Evolutionary conservation across 768 basidiomycete species (phyloP).

Genomic region (Leccinum imitatum): DNA sequence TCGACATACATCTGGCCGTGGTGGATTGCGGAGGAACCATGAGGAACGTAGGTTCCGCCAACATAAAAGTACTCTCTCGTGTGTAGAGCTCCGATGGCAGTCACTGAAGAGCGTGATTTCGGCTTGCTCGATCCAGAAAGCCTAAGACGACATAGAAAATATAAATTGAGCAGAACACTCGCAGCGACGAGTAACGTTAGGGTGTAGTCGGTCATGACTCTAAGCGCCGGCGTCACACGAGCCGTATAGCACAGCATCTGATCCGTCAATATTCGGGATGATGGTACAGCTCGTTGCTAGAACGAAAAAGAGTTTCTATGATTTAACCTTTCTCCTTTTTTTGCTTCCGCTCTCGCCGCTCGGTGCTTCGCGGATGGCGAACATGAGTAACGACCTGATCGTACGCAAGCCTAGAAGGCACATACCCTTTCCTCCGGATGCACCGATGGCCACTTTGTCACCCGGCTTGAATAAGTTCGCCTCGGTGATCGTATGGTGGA

Average conservation of each 20-base stretch:
- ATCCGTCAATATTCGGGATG: neutral
- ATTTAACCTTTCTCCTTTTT: conserved; percentile 32
- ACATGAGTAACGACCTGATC: conserved; percentile 3
- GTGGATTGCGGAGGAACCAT: conserved; percentile 38
- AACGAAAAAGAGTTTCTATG: neutral
- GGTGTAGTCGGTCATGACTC: neutral
- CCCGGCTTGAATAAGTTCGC: conserved; percentile 82
- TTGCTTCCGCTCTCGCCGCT: conserved; percentile 40
- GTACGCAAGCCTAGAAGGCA: neutral
- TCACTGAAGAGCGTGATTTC: neutral
- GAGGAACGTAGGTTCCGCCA: conserved; percentile 40
- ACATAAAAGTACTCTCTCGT: conserved; percentile 49
- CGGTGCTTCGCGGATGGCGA: conserved; percentile 55
- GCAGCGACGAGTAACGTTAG: conserved; percentile 5
- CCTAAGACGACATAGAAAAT: conserved; percentile 12
- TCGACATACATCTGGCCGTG: conserved; percentile 54
- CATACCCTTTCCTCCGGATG: conserved; percentile 96
- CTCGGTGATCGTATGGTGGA: conserved; percentile 92
- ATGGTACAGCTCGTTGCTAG: neutral
- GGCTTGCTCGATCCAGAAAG: neutral
- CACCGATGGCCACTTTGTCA: conserved; percentile 94
- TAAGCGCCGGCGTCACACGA: neutral
- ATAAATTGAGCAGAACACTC: conserved; percentile 22
- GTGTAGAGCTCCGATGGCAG: conserved; percentile 38
- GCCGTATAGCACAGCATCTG: neutral